These are phyloP conservation scores for Penstemon eatonii DNA, from an alignment of 257 asterid genomes.

Conservation along the genomic window DNA sequence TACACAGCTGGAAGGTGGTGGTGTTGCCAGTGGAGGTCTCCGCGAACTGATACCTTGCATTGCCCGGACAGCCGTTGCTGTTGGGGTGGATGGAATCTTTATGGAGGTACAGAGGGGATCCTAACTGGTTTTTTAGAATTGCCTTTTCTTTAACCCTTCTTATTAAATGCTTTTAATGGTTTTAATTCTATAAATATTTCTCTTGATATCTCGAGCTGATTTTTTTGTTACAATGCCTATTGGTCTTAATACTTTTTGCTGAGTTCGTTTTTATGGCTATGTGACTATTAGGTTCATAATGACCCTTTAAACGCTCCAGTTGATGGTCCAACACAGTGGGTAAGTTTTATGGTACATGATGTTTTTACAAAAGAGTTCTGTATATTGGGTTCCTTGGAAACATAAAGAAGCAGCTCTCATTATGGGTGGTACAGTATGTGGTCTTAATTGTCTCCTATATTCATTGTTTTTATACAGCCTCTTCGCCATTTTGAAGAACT, in stretches of 20 bases:
- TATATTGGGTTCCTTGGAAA: not conserved
- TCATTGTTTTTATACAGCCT: slow-evolving; percentile 50
- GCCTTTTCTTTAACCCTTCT: not conserved
- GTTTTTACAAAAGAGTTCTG: not conserved
- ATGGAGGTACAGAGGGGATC: slow-evolving; percentile 67
- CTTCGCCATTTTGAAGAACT: slow-evolving; percentile 93
- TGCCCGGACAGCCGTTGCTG: slow-evolving; percentile 95
- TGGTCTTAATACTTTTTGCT: not conserved
- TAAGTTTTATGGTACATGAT: slow-evolving; percentile 33
- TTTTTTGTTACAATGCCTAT: slow-evolving; percentile 11
- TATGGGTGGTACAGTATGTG: slow-evolving; percentile 8
- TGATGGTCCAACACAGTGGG: slow-evolving; percentile 99
- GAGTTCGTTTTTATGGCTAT: slow-evolving; percentile 15
- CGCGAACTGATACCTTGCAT: slow-evolving; percentile 95
- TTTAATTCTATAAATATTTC: slow-evolving; percentile 1
- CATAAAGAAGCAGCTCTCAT: slow-evolving; percentile 1
- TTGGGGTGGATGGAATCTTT: slow-evolving; percentile 94
- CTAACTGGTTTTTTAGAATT: not conserved
- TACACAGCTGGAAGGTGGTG: slow-evolving; percentile 90
- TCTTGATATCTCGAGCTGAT: not conserved
- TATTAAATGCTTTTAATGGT: not conserved
- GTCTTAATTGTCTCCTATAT: slow-evolving; percentile 4
- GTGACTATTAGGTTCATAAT: slow-evolving; percentile 73
- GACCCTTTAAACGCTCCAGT: slow-evolving; percentile 90
- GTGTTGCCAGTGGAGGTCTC: slow-evolving; percentile 99